phyloP scores from a whole-genome alignment of 768 basidiomycete genomes.

The Lyophyllum atratum region DNA sequence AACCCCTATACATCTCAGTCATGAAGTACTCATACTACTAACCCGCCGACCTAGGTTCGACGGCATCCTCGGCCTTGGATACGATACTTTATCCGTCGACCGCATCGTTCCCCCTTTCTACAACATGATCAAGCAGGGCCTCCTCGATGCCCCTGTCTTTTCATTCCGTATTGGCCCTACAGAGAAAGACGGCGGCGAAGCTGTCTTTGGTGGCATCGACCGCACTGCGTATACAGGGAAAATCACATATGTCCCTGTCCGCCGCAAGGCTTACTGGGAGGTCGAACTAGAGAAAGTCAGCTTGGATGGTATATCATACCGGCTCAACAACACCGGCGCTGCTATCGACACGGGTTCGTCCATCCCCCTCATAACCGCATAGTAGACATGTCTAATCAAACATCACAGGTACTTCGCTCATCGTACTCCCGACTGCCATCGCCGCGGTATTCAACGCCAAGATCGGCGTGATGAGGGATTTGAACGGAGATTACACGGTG shows the following conservation, averaged over 20 bases:
- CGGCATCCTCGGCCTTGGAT: conserved; percentile 92
- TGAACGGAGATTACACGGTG: not conserved
- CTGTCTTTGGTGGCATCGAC: conserved; percentile 91
- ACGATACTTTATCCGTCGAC: conserved; percentile 95
- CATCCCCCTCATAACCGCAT: not conserved
- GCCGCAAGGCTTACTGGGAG: conserved; percentile 98
- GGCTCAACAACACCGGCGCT: not conserved
- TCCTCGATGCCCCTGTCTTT: conserved; percentile 89
- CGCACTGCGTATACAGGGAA: conserved; percentile 71
- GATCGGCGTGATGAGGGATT: not conserved
- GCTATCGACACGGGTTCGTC: not conserved
- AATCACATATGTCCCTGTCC: conserved; percentile 85
- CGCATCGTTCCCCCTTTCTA: conserved; percentile 93
- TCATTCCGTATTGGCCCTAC: conserved; percentile 90
- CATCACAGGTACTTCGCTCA: not conserved
- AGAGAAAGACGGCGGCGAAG: conserved; percentile 89
- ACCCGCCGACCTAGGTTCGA: conserved; percentile 69
- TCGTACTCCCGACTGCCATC: not conserved
- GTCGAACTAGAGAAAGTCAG: conserved; percentile 39
- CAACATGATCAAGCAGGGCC: conserved; percentile 79
- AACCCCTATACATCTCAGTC: not conserved
- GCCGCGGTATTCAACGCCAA: not conserved
- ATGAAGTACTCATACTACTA: not conserved
- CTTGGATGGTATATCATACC: not conserved
- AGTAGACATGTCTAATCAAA: not conserved